Conservation (phyloP, 768 basidiomycete species). For the Amanita phalloides region DNA sequence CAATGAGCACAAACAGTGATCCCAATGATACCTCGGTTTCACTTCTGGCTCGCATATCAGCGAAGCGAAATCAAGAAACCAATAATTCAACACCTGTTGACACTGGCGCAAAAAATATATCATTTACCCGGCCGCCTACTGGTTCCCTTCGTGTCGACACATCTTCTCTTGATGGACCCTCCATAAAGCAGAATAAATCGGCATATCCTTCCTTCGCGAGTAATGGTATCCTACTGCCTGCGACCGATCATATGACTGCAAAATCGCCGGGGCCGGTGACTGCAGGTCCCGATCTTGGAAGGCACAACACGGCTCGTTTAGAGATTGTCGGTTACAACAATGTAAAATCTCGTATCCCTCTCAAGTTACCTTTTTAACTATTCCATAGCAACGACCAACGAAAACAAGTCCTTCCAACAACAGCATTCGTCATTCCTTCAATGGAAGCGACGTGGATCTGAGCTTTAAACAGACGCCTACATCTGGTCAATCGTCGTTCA, state of each 20-base stretch:
- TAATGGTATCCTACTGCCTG: constrained; percentile 46
- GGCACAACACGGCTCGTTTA: constrained; percentile 58
- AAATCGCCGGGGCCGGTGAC: constrained; percentile 76
- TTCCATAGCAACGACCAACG: constrained; percentile 8
- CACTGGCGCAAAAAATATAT: constrained; percentile 34
- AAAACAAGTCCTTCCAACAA: constrained; percentile 34
- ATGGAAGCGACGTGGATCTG: constrained; percentile 56
- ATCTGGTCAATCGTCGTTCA: constrained; percentile 33
- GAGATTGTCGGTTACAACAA: constrained; percentile 69
- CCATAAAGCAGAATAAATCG: constrained; percentile 73
- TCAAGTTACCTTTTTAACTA: not conserved
- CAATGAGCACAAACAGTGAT: constrained; percentile 69
- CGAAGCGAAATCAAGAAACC: constrained; percentile 47
- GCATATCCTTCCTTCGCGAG: constrained; percentile 66
- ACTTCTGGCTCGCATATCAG: constrained; percentile 65
- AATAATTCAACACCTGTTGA: constrained; percentile 45
- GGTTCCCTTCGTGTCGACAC: constrained; percentile 72
- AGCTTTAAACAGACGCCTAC: constrained; percentile 49
- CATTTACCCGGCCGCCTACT: constrained; percentile 53
- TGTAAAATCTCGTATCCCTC: constrained; percentile 26
- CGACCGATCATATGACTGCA: constrained; percentile 45
- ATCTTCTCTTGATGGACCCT: constrained; percentile 43
- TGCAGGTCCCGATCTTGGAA: constrained; percentile 76
- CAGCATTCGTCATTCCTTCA: constrained; percentile 57
- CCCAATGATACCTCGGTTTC: constrained; percentile 65